These are phyloP conservation scores for Gnetum montanum DNA, from an alignment of 75 land plant genomes.

Conservation along the genomic window DNA sequence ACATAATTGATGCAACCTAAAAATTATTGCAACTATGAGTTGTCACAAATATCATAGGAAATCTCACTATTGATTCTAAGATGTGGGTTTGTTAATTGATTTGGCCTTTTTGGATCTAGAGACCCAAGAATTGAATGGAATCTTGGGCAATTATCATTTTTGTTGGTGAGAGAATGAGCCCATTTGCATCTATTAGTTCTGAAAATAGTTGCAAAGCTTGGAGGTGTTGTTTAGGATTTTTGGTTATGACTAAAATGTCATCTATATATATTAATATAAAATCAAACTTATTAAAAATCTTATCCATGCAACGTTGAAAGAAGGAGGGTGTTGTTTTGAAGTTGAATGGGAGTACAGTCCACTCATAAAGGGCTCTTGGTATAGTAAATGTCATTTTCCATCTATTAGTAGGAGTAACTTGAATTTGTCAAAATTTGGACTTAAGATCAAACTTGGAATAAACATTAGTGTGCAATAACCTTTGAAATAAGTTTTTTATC, in stretches of 20 bases:
- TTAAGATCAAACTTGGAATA: too few relatives aligned
- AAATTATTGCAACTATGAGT: not conserved
- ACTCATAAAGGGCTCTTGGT: not conserved
- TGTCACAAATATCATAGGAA: not conserved
- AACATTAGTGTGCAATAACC: too few relatives aligned
- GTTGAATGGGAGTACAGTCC: not conserved
- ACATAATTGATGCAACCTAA: too few relatives aligned
- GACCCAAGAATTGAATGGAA: not conserved
- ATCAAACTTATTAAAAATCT: not conserved
- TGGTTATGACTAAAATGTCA: not conserved
- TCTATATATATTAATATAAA: not conserved
- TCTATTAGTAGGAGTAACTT: not conserved
- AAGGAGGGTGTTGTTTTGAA: not conserved
- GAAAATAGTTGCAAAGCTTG: not conserved
- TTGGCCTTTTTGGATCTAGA: not conserved
- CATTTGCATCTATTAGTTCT: not conserved
- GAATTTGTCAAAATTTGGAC: not conserved
- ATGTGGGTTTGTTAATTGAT: not conserved
- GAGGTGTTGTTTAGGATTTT: not conserved
- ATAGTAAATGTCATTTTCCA: not conserved
- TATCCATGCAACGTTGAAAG: not conserved
- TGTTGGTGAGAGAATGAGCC: not conserved
- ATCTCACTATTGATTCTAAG: not conserved
- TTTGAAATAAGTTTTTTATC: not conserved
- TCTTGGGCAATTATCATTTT: not conserved